These are phyloP conservation scores for Cercospora nicotianae DNA, from an alignment of 2,329 filamentous ascomycete species.

Conservation along the genomic window DNA sequence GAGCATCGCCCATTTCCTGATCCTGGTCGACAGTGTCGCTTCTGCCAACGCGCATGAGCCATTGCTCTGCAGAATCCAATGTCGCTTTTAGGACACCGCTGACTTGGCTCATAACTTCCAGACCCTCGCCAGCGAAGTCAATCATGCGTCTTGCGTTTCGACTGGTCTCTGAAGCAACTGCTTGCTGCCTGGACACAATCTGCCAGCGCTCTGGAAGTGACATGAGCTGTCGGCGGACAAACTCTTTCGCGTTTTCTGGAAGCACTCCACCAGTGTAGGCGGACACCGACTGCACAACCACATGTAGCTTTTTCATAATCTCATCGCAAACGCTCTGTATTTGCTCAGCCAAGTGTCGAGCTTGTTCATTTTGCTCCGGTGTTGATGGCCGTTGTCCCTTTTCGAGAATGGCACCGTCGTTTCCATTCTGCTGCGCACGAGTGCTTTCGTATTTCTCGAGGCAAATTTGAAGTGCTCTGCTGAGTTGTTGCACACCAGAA, in stretches of 20 bases:
- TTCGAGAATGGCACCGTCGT: conserved; percentile 46
- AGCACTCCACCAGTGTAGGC: conserved; percentile 89
- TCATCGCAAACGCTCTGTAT: conserved; percentile 62
- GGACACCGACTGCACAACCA: conserved; percentile 80
- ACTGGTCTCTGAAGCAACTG: conserved; percentile 48
- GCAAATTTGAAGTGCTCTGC: conserved; percentile 70
- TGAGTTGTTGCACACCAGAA: conserved; percentile 72
- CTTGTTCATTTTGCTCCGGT: conserved; percentile 41
- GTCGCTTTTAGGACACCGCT: conserved; percentile 85
- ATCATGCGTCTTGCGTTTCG: conserved; percentile 72
- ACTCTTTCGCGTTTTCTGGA: conserved; percentile 79
- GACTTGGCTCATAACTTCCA: conserved; percentile 94
- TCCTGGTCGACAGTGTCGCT: conserved; percentile 20
- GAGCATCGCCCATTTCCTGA: conserved; percentile 21
- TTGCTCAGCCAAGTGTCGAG: conserved; percentile 69
- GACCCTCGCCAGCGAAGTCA: conserved; percentile 81
- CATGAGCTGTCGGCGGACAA: conserved; percentile 81
- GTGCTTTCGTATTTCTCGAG: conserved; percentile 74
- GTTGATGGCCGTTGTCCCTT: conserved; percentile 34
- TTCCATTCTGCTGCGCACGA: conserved; percentile 47
- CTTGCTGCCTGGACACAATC: conserved; percentile 56
- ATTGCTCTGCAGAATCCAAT: conserved; percentile 84
- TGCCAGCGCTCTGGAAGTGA: conserved; percentile 82
- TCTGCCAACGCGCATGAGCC: conserved; percentile 64
- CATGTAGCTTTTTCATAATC: conserved; percentile 62